phyloP scores from a whole-genome alignment of 73 alveolate genomes.

The Blepharisma japonicum region DNA sequence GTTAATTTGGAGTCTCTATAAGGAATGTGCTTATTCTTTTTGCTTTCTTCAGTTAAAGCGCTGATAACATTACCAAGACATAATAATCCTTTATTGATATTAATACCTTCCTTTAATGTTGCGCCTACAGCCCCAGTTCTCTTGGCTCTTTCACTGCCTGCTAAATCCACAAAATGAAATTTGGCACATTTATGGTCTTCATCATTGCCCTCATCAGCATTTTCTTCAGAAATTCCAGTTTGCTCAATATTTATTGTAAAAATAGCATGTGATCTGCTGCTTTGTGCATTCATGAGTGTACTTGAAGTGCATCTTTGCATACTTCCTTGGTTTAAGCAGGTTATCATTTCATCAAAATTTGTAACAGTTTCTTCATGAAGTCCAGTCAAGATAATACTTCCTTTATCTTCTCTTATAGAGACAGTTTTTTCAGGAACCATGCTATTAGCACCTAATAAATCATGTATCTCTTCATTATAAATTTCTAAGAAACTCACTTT shows the following conservation, averaged over 20 bases:
- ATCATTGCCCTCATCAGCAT: constrained; percentile 55
- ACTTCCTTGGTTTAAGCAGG: constrained; percentile 82
- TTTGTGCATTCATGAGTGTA: constrained; percentile 84
- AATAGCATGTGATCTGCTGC: constrained; percentile 95
- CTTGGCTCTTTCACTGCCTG: constrained; percentile 97
- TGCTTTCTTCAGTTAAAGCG: constrained; percentile 83
- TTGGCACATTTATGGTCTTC: constrained; percentile 62
- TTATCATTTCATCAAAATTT: constrained; percentile 75
- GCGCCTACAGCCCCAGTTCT: constrained; percentile 86
- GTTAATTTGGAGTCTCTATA: constrained; percentile 97
- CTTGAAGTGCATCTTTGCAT: constrained; percentile 83
- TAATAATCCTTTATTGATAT: constrained; percentile 87
- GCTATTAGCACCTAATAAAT: constrained; percentile 68
- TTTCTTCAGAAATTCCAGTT: constrained; percentile 38
- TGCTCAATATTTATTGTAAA: constrained; percentile 84
- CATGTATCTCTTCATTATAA: constrained; percentile 95
- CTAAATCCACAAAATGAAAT: constrained; percentile 96
- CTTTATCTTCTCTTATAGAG: constrained; percentile 56
- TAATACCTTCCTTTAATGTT: constrained; percentile 93
- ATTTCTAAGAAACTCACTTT: constrained; percentile 87
- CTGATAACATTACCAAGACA: constrained; percentile 93
- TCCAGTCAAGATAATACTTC: constrained; percentile 76
- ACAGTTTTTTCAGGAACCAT: constrained; percentile 9
- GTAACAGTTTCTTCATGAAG: constrained; percentile 72
- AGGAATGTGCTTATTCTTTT: constrained; percentile 86